Percentiles rank a stretch among this genome's conserved stretches.
Conservation (phyloP, 306 rosid species). For the Potentilla sterilis region DNA sequence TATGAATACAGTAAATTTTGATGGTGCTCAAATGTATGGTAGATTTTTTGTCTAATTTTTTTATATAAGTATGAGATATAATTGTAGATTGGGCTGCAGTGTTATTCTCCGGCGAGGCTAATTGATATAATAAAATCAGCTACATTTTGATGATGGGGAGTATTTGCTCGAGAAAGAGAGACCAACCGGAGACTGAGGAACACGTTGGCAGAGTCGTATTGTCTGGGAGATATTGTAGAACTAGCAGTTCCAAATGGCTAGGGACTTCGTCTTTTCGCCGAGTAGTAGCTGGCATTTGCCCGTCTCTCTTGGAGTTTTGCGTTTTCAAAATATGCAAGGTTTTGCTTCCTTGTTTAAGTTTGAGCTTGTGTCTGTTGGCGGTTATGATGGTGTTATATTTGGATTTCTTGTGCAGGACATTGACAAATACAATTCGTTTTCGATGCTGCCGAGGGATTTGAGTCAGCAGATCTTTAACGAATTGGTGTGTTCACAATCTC, state of each 20-base stretch:
- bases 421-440: constrained; percentile 44
- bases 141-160: constrained; percentile 51
- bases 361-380: background rate
- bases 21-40: no score
- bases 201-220: constrained; percentile 18
- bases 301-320: constrained; percentile 64
- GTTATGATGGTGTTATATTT: constrained; percentile 5
- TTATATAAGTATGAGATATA: no score
- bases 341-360: constrained; percentile 5
- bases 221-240: constrained; percentile 45
- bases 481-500: constrained; percentile 52
- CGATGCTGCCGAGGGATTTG: constrained; percentile 60
- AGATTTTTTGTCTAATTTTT: no score
- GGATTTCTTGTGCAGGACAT: constrained; percentile 43
- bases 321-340: constrained; percentile 62
- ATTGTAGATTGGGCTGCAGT: no score
- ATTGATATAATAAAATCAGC: background rate
- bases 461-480: constrained; percentile 66
- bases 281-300: constrained; percentile 39
- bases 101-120: no score
- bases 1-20: background rate
- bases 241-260: constrained; percentile 55
- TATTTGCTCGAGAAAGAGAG: constrained; percentile 67
- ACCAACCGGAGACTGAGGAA: constrained; percentile 45
- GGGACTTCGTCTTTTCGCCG: constrained; percentile 38